Base-by-base conservation (phyloP, 1,284 basidiomycete species). In the Neolentinus lepideus region DNA sequence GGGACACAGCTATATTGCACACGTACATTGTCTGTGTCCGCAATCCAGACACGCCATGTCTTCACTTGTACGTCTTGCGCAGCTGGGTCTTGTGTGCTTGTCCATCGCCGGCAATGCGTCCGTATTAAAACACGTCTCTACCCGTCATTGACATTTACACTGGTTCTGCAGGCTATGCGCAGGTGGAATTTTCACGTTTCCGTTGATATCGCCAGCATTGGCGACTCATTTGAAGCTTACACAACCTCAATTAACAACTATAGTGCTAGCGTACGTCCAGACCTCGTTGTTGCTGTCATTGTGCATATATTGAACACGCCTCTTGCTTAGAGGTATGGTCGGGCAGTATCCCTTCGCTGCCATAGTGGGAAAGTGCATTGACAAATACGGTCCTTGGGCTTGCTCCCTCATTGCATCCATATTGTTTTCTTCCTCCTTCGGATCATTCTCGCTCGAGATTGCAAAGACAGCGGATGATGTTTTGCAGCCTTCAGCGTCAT, bases 231-330 rank as follows among this genome's bases (percentile, higher is more conserved):
- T 84, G 64, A 81, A 83, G 63, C 72, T 90, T 52, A 79, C 79
- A 3, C 89, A 90, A 65, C 81, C 85, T 10, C 88, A 91, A 61
- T 69, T 91, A 55, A 89, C 86, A n/a, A 86, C 85, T 11, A 84
- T 90, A 52, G 83, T 79, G n/a, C 75, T 82, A 55, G 81, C 79
- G 83, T 85, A 66, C 63, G 79, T 65, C 47, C 38, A 25, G 48
- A 19, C 12, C 33, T 21, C 24, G n/a, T 19, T 26, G 29, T 43
- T 52, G 33, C 29, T n/a, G 19, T 4, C 38, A 26, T 4, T 24
- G 51, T 45, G 29, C 50, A 36, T 38, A 27, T 52, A 19, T 10
- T 48, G 35, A 35, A 48, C 10, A 22, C 16, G 29, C 11, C 21
- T 29, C 29, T 35, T 52, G 53, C n/a, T 52, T 46, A 88, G 85